Base-by-base conservation (phyloP, 192 early-diverging fungal species). In the Mortierella alpina region DNA sequence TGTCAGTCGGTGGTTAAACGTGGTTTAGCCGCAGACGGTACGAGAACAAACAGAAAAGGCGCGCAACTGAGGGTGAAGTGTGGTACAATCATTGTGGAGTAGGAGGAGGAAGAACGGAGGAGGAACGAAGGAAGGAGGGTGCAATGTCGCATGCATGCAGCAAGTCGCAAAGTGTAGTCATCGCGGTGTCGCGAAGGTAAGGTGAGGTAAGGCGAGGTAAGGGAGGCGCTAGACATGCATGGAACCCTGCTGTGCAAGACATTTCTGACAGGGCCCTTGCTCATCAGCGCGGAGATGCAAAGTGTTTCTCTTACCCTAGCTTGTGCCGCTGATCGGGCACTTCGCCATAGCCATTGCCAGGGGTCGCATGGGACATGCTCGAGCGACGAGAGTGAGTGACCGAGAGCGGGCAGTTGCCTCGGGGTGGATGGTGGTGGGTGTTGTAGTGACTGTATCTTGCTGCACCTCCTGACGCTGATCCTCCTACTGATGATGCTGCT, bases 301-400 rank as follows among this genome's bases (percentile, higher is more conserved):
- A 69, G 59, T 13, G 20, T 14, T 10, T 10, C 17, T 18, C 64
- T 67, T 71, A 79, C 76, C 77, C 70, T 61, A 20, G 56, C 15
- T 59, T 70, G 41, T 70, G 77, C 8, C 59, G 48, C 22, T 70
- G 63, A 66, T 65, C 63, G 7, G 69, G 39, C 42, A 52, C 52
- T n/a, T 62, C 60, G 18, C 50, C 39, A 22, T 39, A 52, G 7
- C 61, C 45, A 18, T 48, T 59, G 40, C 41, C 31, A 9, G 18
- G 23, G 31, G 59, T 14, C 6, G n/a, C 40, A 51, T 46, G 58
- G 44, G 74, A 76, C 14, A 76, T 9, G 46, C 63, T 68, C 17
- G 70, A 72, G 23, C 69, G 77, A 3, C 70, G 69, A 44, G 77
- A 72, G 17, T 72, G 66, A 20, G 69, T 72, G 40, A 67, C 46